These are phyloP conservation scores for Penicillium simplicissimum DNA, from an alignment of 495 filamentous ascomycete genomes.

Conservation along the genomic window DNA sequence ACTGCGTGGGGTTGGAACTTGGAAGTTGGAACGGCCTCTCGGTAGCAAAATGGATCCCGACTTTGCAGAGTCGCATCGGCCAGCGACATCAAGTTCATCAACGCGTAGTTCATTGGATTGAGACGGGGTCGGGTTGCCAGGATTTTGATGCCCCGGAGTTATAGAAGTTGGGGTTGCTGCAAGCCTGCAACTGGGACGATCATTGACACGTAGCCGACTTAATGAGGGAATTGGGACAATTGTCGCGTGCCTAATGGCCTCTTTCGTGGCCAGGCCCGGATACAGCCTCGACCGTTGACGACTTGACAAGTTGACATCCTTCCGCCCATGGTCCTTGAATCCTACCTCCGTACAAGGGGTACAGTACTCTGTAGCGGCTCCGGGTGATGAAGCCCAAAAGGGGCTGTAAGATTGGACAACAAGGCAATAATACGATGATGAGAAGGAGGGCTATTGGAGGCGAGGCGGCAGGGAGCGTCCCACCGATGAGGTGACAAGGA, in stretches of 20 bases:
- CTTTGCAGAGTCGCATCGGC: constrained; percentile 6
- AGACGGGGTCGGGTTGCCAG: background rate
- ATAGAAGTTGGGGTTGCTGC: background rate
- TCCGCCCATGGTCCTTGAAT: background rate
- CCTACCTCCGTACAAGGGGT: too few relatives aligned
- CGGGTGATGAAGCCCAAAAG: background rate
- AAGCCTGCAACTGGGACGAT: background rate
- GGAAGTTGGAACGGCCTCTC: background rate
- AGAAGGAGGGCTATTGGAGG: background rate
- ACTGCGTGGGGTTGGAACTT: background rate
- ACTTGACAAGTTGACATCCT: background rate
- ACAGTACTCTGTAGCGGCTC: background rate
- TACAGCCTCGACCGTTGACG: background rate
- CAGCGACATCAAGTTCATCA: background rate
- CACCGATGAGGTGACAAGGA: constrained; percentile 1
- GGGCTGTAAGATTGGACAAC: constrained; percentile 2
- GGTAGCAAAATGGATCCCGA: constrained; percentile 5
- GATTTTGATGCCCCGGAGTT: constrained; percentile 8
- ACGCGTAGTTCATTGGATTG: background rate
- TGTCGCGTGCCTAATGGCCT: background rate
- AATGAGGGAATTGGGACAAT: background rate
- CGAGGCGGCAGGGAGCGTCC: background rate
- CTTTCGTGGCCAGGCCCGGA: background rate
- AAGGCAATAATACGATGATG: background rate
- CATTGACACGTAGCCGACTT: background rate